Conservation (phyloP, 2,329 filamentous ascomycete species). For the Neoscytalidium dimidiatum region DNA sequence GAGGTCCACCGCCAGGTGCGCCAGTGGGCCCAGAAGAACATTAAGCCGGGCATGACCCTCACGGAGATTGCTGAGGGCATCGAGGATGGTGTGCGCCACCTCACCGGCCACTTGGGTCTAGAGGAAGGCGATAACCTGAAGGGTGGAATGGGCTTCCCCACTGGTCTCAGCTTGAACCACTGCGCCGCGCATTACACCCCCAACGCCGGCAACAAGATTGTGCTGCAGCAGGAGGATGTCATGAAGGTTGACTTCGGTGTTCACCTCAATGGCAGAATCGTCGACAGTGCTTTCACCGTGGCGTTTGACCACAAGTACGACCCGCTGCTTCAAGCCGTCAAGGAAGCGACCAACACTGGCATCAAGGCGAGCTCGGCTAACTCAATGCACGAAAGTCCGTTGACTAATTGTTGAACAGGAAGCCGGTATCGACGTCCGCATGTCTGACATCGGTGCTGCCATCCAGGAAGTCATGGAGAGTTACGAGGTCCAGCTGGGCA, state of each 20-base stretch:
- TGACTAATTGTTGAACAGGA: conserved; percentile 50
- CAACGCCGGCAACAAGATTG: conserved; percentile 80
- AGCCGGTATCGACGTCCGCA: conserved; percentile 87
- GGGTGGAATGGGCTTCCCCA: conserved; percentile 85
- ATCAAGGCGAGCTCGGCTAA: conserved; percentile 55
- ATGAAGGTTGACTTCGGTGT: conserved; percentile 76
- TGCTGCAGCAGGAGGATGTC: conserved; percentile 66
- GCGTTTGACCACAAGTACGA: conserved; percentile 69
- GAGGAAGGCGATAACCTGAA: conserved; percentile 76
- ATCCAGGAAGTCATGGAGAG: conserved; percentile 94
- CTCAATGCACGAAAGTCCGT: background rate
- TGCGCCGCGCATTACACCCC: conserved; percentile 86
- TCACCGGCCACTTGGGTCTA: conserved; percentile 75
- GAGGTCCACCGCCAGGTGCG: conserved; percentile 88
- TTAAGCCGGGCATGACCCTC: conserved; percentile 78
- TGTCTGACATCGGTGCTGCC: conserved; percentile 78
- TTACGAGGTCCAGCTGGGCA: conserved; percentile 83
- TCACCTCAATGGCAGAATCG: conserved; percentile 70
- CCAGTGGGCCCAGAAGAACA: conserved; percentile 76
- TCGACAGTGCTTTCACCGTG: conserved; percentile 72
- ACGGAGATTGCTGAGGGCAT: conserved; percentile 87
- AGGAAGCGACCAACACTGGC: conserved; percentile 72
- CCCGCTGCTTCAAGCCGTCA: conserved; percentile 66
- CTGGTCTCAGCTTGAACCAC: conserved; percentile 80
- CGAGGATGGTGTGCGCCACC: conserved; percentile 74